phyloP scores from a whole-genome alignment of 2,329 filamentous ascomycete species.

The Penicillium sumatraense region DNA sequence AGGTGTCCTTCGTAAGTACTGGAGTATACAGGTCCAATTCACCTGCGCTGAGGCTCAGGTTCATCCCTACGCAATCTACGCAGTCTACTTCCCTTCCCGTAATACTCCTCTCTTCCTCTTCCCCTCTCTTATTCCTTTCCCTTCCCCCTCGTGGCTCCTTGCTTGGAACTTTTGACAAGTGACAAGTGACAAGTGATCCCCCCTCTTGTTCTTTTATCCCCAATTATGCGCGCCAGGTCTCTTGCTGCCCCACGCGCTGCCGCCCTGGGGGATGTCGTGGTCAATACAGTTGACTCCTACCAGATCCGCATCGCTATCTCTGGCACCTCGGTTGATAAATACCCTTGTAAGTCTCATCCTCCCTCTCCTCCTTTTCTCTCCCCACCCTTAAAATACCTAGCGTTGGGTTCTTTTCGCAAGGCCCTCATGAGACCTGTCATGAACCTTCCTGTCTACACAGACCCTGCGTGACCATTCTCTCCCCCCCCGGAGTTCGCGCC shows the following conservation, averaged over 20 bases:
- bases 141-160: conserved; percentile 23
- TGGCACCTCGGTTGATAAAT: conserved; percentile 42
- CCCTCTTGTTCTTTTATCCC: conserved; percentile 8
- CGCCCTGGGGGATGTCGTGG: conserved; percentile 19
- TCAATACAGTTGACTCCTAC: conserved; percentile 33
- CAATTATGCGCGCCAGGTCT: conserved; percentile 20
- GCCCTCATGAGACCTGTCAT: not conserved
- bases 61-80: no score
- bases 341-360: conserved; percentile 40
- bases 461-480: not conserved
- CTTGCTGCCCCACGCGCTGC: not conserved
- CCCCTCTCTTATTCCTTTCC: conserved; percentile 4
- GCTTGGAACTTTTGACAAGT: conserved; percentile 4
- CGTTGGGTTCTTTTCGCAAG: no score
- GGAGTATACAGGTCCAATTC: no score
- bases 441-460: conserved; percentile 1
- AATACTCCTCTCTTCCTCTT: conserved; percentile 9
- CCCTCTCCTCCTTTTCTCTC: not conserved
- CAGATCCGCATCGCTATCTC: conserved; percentile 36
- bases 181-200: conserved; percentile 8
- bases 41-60: no score
- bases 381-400: not conserved
- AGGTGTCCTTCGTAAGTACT: no score
- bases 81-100: not conserved
- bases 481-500: conserved; percentile 3